A percentile compares a stretch with the other conserved stretches of the same genome.
These are phyloP conservation scores for Drechmeria coniospora DNA, from an alignment of 2,329 filamentous ascomycete genomes.

Conservation along the genomic window DNA sequence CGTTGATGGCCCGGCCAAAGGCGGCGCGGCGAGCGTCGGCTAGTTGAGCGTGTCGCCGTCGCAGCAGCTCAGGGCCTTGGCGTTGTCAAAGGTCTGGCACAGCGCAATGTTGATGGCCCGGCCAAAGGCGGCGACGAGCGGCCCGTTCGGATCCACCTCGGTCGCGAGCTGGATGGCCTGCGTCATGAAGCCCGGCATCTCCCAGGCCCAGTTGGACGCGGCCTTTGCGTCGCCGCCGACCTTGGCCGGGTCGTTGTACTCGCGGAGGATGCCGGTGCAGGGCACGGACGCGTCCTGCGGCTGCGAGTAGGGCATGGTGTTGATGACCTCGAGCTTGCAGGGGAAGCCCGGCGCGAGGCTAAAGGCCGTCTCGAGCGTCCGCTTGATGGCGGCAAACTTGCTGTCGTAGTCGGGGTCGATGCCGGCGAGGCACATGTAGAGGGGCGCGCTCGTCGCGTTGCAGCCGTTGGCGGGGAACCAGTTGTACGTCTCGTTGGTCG, in stretches of 20 bases:
- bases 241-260: background rate
- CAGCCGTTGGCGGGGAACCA: background rate
- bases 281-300: background rate
- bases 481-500: background rate
- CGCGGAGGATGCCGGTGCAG: background rate
- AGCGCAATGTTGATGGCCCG: background rate
- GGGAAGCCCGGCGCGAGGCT: background rate
- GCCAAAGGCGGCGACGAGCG: background rate
- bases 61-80: conserved; percentile 4
- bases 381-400: background rate
- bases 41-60: conserved; percentile 1
- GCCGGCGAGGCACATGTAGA: background rate
- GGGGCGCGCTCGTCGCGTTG: background rate
- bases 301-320: background rate
- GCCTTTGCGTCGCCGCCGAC: background rate
- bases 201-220: background rate
- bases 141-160: background rate
- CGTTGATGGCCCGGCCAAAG: too few species aligned
- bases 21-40: too few species aligned
- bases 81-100: conserved; percentile 1
- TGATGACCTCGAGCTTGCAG: background rate
- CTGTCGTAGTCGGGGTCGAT: background rate
- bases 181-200: background rate
- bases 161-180: background rate
- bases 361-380: background rate